Evolutionary conservation across 768 basidiomycete genomes (phyloP), one percentile per base, ranked within the genome.

Genomic region (Imleria badia): DNA sequence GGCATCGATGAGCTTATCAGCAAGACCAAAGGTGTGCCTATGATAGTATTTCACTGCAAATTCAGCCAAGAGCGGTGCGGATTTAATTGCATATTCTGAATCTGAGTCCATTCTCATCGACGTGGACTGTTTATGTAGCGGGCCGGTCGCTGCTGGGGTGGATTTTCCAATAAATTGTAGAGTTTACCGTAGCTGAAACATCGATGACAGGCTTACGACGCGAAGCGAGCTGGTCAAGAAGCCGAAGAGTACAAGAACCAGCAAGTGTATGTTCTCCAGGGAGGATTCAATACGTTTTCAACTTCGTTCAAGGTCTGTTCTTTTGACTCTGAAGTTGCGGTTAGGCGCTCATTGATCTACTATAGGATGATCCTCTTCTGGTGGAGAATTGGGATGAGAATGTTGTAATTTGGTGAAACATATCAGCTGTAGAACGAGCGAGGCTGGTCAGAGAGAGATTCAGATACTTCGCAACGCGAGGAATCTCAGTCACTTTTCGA

Each of bases 61-160:
- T 72, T 87, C 47, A 91, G 89, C 9, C 91, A 93, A 72, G 76
- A 81, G 34, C 79, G 91, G 91, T 91, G 61, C 41, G 86, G 33
- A 33, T 44, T 15, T 38, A 15, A 8, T 35, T 6, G n/a, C n/a
- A n/a, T 8, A 7, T 30, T 15, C 29, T 43, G 38, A 9, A 30
- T 22, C 19, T 17, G 23, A 17, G n/a, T 11, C 41, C 33, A 31
- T 45, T 52, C 47, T 58, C 15, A 64, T 53, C 58, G 30, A 52
- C 19, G 22, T 47, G 43, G 40, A 6, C 35, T 15, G n/a, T 19
- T 22, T 17, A 26, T 39, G 23, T 55, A 91, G 90, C 41, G 91
- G 91, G 17, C 91, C 91, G 0, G 84, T 83, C 63, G 87, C 91
- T 51, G 91, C 90, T 36, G 74, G 80, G 57, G 91, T 91, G 69